Conservation (phyloP, 768 basidiomycete genomes). For the Jaapia argillacea region DNA sequence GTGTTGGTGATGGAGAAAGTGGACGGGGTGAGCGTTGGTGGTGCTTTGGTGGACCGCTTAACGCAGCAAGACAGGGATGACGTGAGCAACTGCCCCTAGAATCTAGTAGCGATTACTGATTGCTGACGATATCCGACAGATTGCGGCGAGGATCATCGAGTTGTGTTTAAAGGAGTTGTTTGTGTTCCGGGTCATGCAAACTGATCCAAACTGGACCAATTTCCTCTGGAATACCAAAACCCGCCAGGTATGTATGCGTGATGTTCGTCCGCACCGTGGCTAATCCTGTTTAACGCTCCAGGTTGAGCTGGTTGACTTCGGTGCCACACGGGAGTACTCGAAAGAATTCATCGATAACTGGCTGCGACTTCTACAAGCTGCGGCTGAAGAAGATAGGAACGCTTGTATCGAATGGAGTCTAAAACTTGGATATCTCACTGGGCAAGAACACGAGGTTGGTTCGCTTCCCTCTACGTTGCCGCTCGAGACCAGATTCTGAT, state of each 20-base stretch:
- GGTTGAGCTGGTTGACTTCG: constrained; percentile 92
- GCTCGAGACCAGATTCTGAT: background rate
- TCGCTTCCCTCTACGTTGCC: background rate
- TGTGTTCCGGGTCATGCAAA: constrained; percentile 90
- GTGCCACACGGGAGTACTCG: constrained; percentile 83
- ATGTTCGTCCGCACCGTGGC: background rate
- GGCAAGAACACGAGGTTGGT: constrained; percentile 70
- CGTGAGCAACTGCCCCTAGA: constrained; percentile 26
- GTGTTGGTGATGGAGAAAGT: constrained; percentile 90
- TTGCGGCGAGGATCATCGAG: constrained; percentile 71
- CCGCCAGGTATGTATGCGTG: constrained; percentile 35
- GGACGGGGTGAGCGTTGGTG: constrained; percentile 73
- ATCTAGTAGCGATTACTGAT: background rate
- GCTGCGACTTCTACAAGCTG: constrained; percentile 76
- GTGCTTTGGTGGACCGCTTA: constrained; percentile 40
- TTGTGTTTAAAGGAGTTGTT: constrained; percentile 89
- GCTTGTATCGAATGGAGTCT: constrained; percentile 65
- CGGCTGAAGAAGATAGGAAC: constrained; percentile 54
- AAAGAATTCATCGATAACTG: constrained; percentile 84
- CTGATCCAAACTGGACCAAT: constrained; percentile 98
- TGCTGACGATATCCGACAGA: constrained; percentile 35
- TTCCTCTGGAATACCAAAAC: constrained; percentile 78
- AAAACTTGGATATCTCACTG: constrained; percentile 85
- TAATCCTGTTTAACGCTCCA: constrained; percentile 14
- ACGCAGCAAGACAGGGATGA: constrained; percentile 61